These are phyloP conservation scores for Melanomma pulvis-pyrius DNA, from an alignment of 495 filamentous ascomycete species.

Conservation along the genomic window DNA sequence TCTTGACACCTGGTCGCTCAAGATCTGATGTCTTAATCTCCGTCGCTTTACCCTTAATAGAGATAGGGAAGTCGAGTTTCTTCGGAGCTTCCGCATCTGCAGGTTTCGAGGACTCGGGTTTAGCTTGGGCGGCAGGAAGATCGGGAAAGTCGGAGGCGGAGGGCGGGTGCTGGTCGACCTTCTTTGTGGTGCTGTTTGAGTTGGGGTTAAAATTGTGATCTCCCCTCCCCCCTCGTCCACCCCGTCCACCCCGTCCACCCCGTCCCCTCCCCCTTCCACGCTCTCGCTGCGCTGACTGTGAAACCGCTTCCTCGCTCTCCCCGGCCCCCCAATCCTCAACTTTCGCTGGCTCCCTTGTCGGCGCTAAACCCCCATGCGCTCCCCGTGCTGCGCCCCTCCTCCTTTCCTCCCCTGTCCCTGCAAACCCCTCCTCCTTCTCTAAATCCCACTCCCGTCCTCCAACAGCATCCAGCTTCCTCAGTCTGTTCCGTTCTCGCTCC, in stretches of 20 bases:
- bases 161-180: slow-evolving; percentile 28
- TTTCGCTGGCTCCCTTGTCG: neutral
- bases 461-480: slow-evolving; percentile 68
- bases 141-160: slow-evolving; percentile 39
- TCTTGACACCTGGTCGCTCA: slow-evolving; percentile 18
- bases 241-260: slow-evolving; percentile 23
- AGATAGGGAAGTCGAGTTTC: slow-evolving; percentile 38
- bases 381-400: slow-evolving; percentile 57
- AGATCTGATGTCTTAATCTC: slow-evolving; percentile 15
- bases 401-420: slow-evolving; percentile 45
- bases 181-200: neutral
- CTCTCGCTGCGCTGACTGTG: neutral
- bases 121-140: slow-evolving; percentile 29
- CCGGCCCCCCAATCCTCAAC: slow-evolving; percentile 7
- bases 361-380: slow-evolving; percentile 61
- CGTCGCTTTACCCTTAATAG: slow-evolving; percentile 25
- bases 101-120: neutral
- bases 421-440: slow-evolving; percentile 67
- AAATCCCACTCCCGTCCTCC: slow-evolving; percentile 76
- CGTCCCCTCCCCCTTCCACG: slow-evolving; percentile 13
- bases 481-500: slow-evolving; percentile 72
- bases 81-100: slow-evolving; percentile 9
- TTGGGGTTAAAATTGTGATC: slow-evolving; percentile 1
- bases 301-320: neutral
- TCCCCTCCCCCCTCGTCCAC: slow-evolving; percentile 21